Percentiles rank a stretch among this genome's conserved stretches.
Conservation (phyloP, 306 rosid genomes). For the Citrullus colocynthis region DNA sequence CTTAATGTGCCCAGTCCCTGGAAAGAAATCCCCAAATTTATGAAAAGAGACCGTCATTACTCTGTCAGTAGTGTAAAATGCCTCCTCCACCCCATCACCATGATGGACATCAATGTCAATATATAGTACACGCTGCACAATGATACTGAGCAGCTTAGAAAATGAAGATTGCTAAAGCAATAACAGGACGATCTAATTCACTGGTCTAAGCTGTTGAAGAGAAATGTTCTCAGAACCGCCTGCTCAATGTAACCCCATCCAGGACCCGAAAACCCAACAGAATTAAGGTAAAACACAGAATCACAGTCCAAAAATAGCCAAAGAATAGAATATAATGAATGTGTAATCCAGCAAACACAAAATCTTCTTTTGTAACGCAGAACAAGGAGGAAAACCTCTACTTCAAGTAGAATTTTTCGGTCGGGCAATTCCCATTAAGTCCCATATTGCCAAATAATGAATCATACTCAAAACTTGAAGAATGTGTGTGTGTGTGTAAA, state of each 20-base stretch:
- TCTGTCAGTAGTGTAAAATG: constrained; percentile 89
- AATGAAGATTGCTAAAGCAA: not conserved
- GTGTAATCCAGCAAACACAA: not conserved
- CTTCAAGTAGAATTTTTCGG: not conserved
- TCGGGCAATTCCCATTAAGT: not conserved
- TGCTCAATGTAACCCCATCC: not conserved
- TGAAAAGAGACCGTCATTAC: constrained; percentile 91
- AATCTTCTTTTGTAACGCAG: not conserved
- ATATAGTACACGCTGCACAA: constrained; percentile 62
- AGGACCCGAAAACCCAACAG: not conserved
- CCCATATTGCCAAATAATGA: not conserved
- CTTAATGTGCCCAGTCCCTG: constrained; percentile 78
- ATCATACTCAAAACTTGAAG: not conserved
- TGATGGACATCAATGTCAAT: constrained; percentile 34
- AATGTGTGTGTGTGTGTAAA: no score
- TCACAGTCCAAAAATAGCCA: not conserved
- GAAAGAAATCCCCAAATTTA: constrained; percentile 85
- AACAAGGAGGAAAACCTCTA: not conserved
- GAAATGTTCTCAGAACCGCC: not conserved
- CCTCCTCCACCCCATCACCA: constrained; percentile 98
- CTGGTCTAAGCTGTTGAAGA: no score
- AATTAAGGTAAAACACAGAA: not conserved
- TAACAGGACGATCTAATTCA: not conserved
- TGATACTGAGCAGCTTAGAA: constrained; percentile 10
- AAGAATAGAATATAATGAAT: not conserved